Conservation (phyloP, 306 rosid genomes). For the Rosa multiflora region DNA sequence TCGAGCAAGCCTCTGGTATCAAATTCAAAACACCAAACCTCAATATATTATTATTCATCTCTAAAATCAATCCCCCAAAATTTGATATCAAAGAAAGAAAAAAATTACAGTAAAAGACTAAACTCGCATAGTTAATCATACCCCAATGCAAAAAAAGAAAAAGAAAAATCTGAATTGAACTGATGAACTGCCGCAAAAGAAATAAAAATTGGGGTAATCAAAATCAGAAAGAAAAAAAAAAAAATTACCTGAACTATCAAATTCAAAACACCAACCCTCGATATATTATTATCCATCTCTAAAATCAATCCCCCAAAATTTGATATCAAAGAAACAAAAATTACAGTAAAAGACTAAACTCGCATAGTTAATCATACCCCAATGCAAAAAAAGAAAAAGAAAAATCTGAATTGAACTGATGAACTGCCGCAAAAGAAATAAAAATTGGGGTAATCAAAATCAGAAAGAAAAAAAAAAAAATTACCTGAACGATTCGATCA, state of each 20-base stretch:
- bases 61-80: not conserved
- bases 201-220: not conserved
- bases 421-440: not conserved
- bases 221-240: not conserved
- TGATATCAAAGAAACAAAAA: not conserved
- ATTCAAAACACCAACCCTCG: conserved; percentile 15
- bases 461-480: not conserved
- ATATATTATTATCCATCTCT: not conserved
- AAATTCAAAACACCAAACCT: conserved; percentile 18
- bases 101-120: not conserved
- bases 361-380: not conserved
- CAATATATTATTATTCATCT: not conserved
- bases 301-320: not conserved
- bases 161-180: not conserved
- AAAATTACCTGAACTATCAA: conserved; percentile 47
- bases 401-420: not conserved
- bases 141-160: not conserved
- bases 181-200: no score
- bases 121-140: not conserved
- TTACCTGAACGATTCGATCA: conserved; percentile 76
- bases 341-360: no score
- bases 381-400: not conserved
- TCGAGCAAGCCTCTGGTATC: conserved; percentile 62
- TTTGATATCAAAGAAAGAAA: not conserved
- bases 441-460: not conserved